Evolutionary conservation across 495 filamentous ascomycete species (phyloP), one percentile per base, ranked within the genome.

Genomic region (Amniculicola lignicola): DNA sequence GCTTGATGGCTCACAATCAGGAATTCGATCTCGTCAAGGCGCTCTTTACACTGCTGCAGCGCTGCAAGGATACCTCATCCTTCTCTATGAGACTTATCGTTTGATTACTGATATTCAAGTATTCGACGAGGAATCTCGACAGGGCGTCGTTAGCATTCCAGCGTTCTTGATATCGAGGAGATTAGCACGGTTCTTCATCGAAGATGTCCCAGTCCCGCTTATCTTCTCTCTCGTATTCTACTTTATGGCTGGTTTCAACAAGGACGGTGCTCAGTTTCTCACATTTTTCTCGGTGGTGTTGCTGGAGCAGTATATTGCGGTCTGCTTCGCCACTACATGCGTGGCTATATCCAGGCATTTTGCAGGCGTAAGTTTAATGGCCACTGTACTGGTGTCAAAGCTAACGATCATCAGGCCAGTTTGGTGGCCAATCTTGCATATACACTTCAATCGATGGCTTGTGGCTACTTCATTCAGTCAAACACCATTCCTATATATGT

Each of bases 401-500:
- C 53, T 49, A 24, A 48, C 18, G 22, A 42, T 1, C 24, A 33
- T 10, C 24, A 55, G 45, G 54, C 54, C 42, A 58, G 54, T 22
- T 88, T 64, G 12, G 79, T 87, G 22, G 84, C 76, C 10, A 90
- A 90, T 63, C 69, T 89, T 36, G 77, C 69, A 1, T 89, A 82
- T 63, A 90, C 86, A 1, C 18, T 90, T 23, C 86, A 89, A 68
- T 81, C 76, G 9, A 78, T 89, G 52, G 75, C 81, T 0, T 86
- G 84, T 57, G 86, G 86, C 3, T 89, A 81, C 62, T 88, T 89
- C 60, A 79, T 89, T 22, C 85, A 89, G 57, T 69, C 76, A 10
- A 78, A 83, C 31, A 82, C 82, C 27, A 88, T 90, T 14, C 84
- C 86, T 0, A 77, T 88, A 2, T 90, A 86, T 64, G 77, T 85